Base-by-base conservation (phyloP, 1,284 basidiomycete genomes). In the Rhodotorula sp. region DNA sequence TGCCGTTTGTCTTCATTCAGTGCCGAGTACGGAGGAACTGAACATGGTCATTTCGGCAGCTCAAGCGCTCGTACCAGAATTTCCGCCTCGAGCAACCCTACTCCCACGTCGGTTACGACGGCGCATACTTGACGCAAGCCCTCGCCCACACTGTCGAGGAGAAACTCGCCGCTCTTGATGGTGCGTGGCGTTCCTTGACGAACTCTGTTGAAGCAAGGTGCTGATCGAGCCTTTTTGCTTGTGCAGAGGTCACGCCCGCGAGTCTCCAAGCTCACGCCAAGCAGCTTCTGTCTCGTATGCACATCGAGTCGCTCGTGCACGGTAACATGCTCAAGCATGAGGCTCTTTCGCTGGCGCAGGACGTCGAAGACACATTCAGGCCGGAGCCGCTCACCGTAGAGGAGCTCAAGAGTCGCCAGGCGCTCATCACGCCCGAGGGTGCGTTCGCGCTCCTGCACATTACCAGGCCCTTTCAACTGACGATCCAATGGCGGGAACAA, bases 321-420 rank as follows among this genome's bases (percentile, higher is more conserved):
- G 97, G 97, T 21, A 99, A 99, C 81, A 83, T 97, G 69, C 85
- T 86, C 73, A 88, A 90, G 77, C 88, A 91, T 80, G 91, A 92
- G 79, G 92, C 94, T 18, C 85, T 90, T 64, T 81, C 83, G 66
- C 85, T 98, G 34, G 87, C 89, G 31, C 87, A 89, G 72, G 86
- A 87, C 80, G 84, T 88, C 4, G 93, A 97, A 80, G 79, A 84
- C 54, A 88, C 88, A 43, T 82, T 99, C 52, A 80, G 83, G 57
- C 82, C 88, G 23, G 83, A 86, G 19, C 82, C 89, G 3, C 79
- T 90, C 31, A 82, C 86, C 4, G 81, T 85, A 1, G 82, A 83
- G 16, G 87, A 90, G 76, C 81, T 89, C 65, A 83, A 78, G 23
- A 79, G 85, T 55, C 87, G 89, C 50, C 83, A 85, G n/a, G 85